Evolutionary conservation across 2,329 filamentous ascomycete species (phyloP), one percentile per base, ranked within the genome.

Genomic region (Diaporthe longicolla): DNA sequence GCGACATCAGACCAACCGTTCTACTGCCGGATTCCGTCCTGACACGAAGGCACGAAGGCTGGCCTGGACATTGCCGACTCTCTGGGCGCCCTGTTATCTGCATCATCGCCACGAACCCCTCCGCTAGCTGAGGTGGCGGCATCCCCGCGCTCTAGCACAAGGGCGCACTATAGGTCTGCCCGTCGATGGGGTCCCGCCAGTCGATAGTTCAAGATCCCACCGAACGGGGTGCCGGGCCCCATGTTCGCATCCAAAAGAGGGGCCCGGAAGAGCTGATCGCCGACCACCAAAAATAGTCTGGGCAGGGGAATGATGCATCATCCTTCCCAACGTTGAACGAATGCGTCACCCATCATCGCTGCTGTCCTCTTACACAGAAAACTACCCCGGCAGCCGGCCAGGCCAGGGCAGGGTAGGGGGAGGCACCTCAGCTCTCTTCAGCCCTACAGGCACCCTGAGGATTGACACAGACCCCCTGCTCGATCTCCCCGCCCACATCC

Each of bases 91-190:
- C 37, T 45, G 45, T 45, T 32, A 37, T 37, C 35, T 37, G 29
- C 35, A 37, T 37, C 35, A 13, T 37, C 35, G 35, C 35, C 61
- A 24, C 40, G 40, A 29, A 48, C 37, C 58, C 40, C 58, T 45
- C 40, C n/a, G 21, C 21, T 50, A 17, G 26, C 57, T 35, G 58
- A 13, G 17, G 58, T 21, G 55, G 69, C 69, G 69, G 69, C 32
- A 54, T 71, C 29, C 57, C 69, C 69, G 69, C 40, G 29, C 40
- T 54, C 72, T 35, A 43, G 66, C 74, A 75, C 45, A 48, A 52
- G n/a, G 7, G 54, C 55, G 74, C 65, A 75, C 74, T 74, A 66
- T 74, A 75, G 74, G 74, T 45, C 48, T 69, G 74, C 68, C 74
- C 74, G 74, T 75, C 52, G 66, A 72, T 71, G 74, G 73, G 65